Percentiles rank a stretch among this genome's conserved stretches.
Evolutionary conservation across 176 grass and related monocot genomes (phyloP).

Genomic region (Dendrocalamus sinicus): DNA sequence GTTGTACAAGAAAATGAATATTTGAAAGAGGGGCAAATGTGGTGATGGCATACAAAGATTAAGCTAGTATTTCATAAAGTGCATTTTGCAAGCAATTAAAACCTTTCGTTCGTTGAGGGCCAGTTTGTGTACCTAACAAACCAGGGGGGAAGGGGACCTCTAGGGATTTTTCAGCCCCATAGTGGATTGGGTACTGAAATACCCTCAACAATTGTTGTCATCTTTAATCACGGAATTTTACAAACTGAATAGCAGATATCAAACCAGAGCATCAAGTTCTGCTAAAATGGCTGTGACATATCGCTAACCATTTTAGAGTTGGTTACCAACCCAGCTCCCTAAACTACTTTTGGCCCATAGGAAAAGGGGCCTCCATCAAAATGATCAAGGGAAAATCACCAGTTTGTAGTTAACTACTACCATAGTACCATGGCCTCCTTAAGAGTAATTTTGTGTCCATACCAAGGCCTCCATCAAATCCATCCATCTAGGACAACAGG

Average conservation of each 20-base stretch:
- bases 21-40: neutral
- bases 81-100: neutral
- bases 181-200: conserved; percentile 3
- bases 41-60: neutral
- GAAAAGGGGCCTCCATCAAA: neutral
- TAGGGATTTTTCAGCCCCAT: neutral
- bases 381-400: neutral
- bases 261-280: neutral
- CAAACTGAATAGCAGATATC: neutral
- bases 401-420: neutral
- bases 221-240: neutral
- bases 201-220: neutral
- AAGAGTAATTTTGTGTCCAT: neutral
- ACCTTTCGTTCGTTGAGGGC: neutral
- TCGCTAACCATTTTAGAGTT: neutral
- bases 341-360: neutral
- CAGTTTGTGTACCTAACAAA: neutral
- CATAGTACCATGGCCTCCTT: neutral
- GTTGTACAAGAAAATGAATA: neutral
- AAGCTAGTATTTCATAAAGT: neutral
- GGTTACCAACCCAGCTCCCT: neutral
- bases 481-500: neutral
- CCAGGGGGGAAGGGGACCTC: neutral
- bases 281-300: conserved; percentile 12
- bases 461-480: neutral